phyloP scores from a whole-genome alignment of 805 yeast species.

The Myxozyma melibiosi region DNA sequence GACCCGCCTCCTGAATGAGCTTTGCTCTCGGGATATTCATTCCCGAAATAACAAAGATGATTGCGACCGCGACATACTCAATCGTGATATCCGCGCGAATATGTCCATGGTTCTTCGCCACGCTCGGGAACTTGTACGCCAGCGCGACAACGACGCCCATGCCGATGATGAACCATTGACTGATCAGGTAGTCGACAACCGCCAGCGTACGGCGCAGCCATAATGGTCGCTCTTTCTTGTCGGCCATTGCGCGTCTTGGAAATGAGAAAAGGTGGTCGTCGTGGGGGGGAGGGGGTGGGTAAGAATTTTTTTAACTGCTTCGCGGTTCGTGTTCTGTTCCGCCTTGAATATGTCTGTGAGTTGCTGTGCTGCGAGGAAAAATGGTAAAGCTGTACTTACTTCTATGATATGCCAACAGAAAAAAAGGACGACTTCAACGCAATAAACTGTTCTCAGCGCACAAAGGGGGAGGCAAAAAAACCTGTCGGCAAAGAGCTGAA shows the following conservation, averaged over 20 bases:
- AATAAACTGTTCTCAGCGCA: too few species aligned
- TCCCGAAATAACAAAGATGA: conserved; percentile 81
- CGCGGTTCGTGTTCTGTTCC: too few species aligned
- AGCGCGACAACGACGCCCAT: conserved; percentile 73
- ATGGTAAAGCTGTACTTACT: too few species aligned
- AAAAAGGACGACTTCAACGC: too few species aligned
- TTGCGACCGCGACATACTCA: conserved; percentile 83
- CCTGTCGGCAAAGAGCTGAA: not conserved
- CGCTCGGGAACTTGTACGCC: conserved; percentile 76
- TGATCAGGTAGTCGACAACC: conserved; percentile 11
- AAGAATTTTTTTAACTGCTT: too few species aligned
- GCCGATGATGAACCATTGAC: conserved; percentile 72
- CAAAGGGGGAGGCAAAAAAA: not conserved
- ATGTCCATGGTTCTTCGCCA: conserved; percentile 81
- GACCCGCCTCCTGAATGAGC: conserved; percentile 60
- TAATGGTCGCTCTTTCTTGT: conserved; percentile 4
- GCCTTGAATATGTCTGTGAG: too few species aligned
- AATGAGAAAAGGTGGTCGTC: not conserved
- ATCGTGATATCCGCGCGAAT: conserved; percentile 75
- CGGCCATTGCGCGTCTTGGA: conserved; percentile 11
- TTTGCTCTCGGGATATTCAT: conserved; percentile 70
- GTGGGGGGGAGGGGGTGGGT: not conserved
- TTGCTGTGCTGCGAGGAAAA: too few species aligned
- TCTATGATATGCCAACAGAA: too few species aligned
- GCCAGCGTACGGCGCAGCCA: conserved; percentile 9